Evolutionary conservation across 495 filamentous ascomycete species (phyloP), one percentile per base, ranked within the genome.

Genomic region (Xylaria nigripes): DNA sequence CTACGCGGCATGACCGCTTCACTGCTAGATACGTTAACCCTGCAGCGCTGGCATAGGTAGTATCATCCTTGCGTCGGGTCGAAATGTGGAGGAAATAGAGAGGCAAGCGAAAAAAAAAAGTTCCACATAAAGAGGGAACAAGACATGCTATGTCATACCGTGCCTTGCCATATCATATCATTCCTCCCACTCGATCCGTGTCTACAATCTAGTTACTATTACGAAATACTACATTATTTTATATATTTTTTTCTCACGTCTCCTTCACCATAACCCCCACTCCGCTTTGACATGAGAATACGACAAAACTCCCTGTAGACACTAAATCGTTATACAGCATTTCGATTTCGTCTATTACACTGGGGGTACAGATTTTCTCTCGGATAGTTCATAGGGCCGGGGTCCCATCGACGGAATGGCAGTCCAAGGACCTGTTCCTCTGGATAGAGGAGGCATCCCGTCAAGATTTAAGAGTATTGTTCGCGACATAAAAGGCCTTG

Each of bases 381-480:
- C 22, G 4, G 22, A 18, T 9, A 25, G 45, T 25, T 10, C 36
- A 40, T 43, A 43, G 6, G 15, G 1, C 36, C 43, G 38, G 15
- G 27, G 6, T 19, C 46, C 6, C 24, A 27, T 21, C 12, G 38
- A 21, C 38, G 36, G 24, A 42, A 55, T 55, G 53, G 36, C 52
- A 12, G 12, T 15, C 36, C 46, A 45, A 38, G 46, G 8, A 34
- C n/a, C 27, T 25, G 23, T 15, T 24, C 24, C 42, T 27, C 16
- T 21, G 0, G 24, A 38, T 25, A 27, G 43, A 23, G 61, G 61
- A 32, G 46, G 45, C 23, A 44, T 60, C 50, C 63, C 63, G 41
- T 58, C 46, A 4, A 67, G 56, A 34, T 54, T 67, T 40, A 67
- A 57, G 57, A 57, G 44, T 55, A 52, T 67, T 32, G 61, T 67